Evolutionary conservation across 2,329 filamentous ascomycete genomes (phyloP).

Genomic region (Neurospora sp.): DNA sequence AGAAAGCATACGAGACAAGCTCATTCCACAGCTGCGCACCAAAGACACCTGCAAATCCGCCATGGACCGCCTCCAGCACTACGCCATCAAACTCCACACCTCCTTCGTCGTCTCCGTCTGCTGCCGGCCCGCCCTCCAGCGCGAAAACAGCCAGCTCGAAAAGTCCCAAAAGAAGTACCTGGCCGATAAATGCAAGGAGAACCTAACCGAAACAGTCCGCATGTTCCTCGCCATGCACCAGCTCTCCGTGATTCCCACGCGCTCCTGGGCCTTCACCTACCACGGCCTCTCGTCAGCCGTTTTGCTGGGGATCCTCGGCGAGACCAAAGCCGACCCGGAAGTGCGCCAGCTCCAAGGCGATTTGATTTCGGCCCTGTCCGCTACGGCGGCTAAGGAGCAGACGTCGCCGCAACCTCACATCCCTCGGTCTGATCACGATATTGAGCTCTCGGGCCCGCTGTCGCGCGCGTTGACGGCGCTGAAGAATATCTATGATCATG

Average conservation of each 20-base stretch:
- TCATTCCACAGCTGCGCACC: conserved; percentile 42
- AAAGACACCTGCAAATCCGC: conserved; percentile 57
- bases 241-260: conserved; percentile 54
- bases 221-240: conserved; percentile 64
- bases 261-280: conserved; percentile 60
- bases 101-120: conserved; percentile 57
- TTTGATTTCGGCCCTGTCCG: conserved; percentile 52
- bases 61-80: conserved; percentile 53
- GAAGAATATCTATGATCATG: conserved; percentile 58
- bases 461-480: conserved; percentile 51
- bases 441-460: conserved; percentile 52
- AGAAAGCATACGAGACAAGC: conserved; percentile 39
- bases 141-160: conserved; percentile 40
- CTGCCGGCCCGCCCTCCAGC: conserved; percentile 51
- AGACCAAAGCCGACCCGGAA: conserved; percentile 54
- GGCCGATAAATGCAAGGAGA: conserved; percentile 49
- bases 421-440: conserved; percentile 46
- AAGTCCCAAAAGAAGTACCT: conserved; percentile 43
- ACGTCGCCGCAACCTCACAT: conserved; percentile 44
- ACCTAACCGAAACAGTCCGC: conserved; percentile 54
- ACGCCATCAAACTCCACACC: conserved; percentile 54
- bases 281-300: conserved; percentile 57
- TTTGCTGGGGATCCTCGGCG: conserved; percentile 52
- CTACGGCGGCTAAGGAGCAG: conserved; percentile 53
- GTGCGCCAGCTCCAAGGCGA: conserved; percentile 55